Conservation (phyloP, 345 rosid genomes). For the Aethionema arabicum region DNA sequence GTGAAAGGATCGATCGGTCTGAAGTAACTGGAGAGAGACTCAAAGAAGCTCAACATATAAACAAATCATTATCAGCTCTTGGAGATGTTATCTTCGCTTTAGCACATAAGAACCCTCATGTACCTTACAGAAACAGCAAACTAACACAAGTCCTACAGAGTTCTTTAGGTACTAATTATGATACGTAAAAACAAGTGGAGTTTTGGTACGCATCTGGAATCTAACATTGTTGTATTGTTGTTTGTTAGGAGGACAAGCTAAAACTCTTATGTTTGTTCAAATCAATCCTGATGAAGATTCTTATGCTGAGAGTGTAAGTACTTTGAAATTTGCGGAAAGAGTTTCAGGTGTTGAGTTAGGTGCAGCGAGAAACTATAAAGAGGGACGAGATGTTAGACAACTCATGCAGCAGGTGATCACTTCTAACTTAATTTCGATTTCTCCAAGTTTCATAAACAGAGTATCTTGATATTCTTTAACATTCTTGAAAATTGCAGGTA, state of each 20-base stretch:
- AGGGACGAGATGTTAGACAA: conserved; percentile 73
- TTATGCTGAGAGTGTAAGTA: conserved; percentile 79
- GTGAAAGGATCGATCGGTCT: conserved; percentile 89
- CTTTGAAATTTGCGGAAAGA: conserved; percentile 86
- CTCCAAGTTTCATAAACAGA: too few species aligned
- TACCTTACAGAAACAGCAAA: conserved; percentile 93
- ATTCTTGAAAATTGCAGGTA: conserved; percentile 61
- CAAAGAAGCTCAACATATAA: conserved; percentile 89
- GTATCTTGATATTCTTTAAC: conserved; percentile 24
- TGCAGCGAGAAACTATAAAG: conserved; percentile 79
- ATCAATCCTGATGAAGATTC: conserved; percentile 93
- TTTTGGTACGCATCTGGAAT: not conserved
- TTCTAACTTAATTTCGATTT: too few species aligned
- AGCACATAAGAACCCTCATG: conserved; percentile 75
- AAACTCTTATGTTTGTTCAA: conserved; percentile 94
- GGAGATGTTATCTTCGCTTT: conserved; percentile 90
- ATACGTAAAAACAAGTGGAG: not conserved
- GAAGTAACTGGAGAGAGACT: conserved; percentile 93
- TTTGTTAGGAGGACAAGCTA: conserved; percentile 79
- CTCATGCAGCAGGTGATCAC: conserved; percentile 85
- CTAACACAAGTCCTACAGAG: conserved; percentile 94
- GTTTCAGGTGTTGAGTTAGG: conserved; percentile 95
- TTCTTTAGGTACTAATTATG: conserved; percentile 58
- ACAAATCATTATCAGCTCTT: conserved; percentile 86
- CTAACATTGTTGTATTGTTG: conserved; percentile 4